Percentiles rank a stretch among this genome's conserved stretches.
Evolutionary conservation across 2,329 filamentous ascomycete genomes (phyloP).

Genomic region (Trichoderma atrobrunneum): DNA sequence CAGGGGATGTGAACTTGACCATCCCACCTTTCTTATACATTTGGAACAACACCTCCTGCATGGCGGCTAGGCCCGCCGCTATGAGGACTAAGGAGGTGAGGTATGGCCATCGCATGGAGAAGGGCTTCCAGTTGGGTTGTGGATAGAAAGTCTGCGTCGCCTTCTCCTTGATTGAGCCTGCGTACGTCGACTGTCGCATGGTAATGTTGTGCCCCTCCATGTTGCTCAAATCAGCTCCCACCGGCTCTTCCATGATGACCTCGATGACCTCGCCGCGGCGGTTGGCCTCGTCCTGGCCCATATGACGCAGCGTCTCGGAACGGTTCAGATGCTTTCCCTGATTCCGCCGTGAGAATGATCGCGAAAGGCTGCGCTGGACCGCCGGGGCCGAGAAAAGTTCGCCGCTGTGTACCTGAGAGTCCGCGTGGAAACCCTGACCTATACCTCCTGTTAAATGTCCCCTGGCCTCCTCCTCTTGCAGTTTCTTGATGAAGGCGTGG

Average conservation of each 20-base stretch:
- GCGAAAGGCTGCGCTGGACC: constrained; percentile 37
- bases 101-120: constrained; percentile 63
- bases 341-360: constrained; percentile 41
- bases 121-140: constrained; percentile 64
- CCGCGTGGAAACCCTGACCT: constrained; percentile 51
- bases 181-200: constrained; percentile 38
- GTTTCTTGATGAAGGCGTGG: constrained; percentile 41
- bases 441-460: constrained; percentile 58
- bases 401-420: constrained; percentile 46
- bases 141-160: constrained; percentile 55
- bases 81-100: constrained; percentile 52
- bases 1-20: constrained; percentile 48
- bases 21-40: constrained; percentile 45
- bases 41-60: constrained; percentile 56
- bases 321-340: constrained; percentile 29
- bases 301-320: constrained; percentile 44
- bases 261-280: constrained; percentile 58
- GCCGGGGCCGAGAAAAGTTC: constrained; percentile 45
- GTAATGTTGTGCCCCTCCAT: constrained; percentile 44
- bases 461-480: constrained; percentile 53
- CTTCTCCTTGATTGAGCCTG: constrained; percentile 32
- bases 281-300: constrained; percentile 59
- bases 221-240: constrained; percentile 50
- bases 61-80: constrained; percentile 50
- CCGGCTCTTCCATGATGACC: constrained; percentile 47